Conservation (phyloP, 495 filamentous ascomycete genomes). For the Melanomma pulvis-pyrius region DNA sequence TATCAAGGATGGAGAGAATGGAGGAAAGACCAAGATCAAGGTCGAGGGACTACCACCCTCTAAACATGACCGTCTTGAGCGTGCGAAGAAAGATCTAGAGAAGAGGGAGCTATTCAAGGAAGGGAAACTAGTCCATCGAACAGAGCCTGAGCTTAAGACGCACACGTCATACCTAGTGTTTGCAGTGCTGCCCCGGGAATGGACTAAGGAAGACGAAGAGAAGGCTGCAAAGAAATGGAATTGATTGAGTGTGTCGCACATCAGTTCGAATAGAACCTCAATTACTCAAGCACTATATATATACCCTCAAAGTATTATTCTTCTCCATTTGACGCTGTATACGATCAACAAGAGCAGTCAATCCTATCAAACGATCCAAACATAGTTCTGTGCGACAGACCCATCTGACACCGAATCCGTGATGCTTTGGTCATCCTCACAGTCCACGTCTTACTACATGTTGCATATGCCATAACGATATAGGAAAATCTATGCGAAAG, state of each 20-base stretch:
- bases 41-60: constrained; percentile 26
- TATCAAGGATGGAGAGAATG: constrained; percentile 15
- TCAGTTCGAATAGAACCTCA: too few species aligned
- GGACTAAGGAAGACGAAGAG: constrained; percentile 82
- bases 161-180: constrained; percentile 97
- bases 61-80: constrained; percentile 37
- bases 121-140: constrained; percentile 74
- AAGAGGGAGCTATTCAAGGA: constrained; percentile 55
- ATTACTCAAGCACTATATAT: too few species aligned
- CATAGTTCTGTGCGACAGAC: too few species aligned
- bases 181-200: constrained; percentile 81
- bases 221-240: constrained; percentile 61
- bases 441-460: too few species aligned
- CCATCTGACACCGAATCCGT: too few species aligned
- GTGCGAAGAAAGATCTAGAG: constrained; percentile 40
- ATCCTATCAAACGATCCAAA: too few species aligned
- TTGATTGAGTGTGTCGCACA: background rate
- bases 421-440: too few species aligned
- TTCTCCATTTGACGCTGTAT: too few species aligned
- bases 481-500: too few species aligned
- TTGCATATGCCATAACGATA: too few species aligned
- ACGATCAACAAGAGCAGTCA: too few species aligned
- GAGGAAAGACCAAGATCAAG: constrained; percentile 31
- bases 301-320: too few species aligned
- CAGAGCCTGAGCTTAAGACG: constrained; percentile 86